Evolutionary conservation across 495 filamentous ascomycete species (phyloP), one percentile per base, ranked within the genome.

Genomic region (Penicillium parvum): DNA sequence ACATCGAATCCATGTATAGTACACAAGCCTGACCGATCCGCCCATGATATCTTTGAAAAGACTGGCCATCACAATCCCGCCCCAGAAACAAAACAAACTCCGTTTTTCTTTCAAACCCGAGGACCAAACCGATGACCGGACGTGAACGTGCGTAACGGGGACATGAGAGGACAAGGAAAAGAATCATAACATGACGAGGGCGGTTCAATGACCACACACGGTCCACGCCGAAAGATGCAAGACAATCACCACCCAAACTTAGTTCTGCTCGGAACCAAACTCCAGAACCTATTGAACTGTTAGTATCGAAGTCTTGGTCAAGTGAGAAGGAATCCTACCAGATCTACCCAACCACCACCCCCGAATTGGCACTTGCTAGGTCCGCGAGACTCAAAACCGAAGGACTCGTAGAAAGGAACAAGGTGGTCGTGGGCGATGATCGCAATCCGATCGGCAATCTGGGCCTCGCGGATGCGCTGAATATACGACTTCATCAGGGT

Each of bases 311-410:
- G n/a, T n/a, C n/a, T n/a, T 9, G 16, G 37, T 16, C 11, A n/a
- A 26, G 23, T 3, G 18, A 5, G 9, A 37, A 14, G 20, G 25
- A 15, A 29, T 21, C 10, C 43, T 49, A 72, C 71, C 63, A 74
- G 28, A 63, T 94, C 80, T 50, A 75, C 69, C 88, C 90, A 96
- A 17, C 79, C 84, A 39, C 87, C 88, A 16, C 88, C 89, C 7
- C 82, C 86, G 65, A 86, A 89, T 38, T 68, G 65, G 35, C 69
- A 74, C 37, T 69, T 60, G 60, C 88, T 94, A 40, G 66, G 57
- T 0, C 89, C 90, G n/a, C 61, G 53, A 43, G 81, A 75, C 50
- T 64, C 65, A 53, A 91, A 97, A 1, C 87, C 87, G 30, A 88
- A 78, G 7, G 71, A 72, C 57, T 87, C 76, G 58, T 95, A 97